A percentile compares a stretch with the other conserved stretches of the same genome.
These are phyloP conservation scores for Conticribra weissflogii DNA, from an alignment of 108 stramenopile species.

Conservation along the genomic window DNA sequence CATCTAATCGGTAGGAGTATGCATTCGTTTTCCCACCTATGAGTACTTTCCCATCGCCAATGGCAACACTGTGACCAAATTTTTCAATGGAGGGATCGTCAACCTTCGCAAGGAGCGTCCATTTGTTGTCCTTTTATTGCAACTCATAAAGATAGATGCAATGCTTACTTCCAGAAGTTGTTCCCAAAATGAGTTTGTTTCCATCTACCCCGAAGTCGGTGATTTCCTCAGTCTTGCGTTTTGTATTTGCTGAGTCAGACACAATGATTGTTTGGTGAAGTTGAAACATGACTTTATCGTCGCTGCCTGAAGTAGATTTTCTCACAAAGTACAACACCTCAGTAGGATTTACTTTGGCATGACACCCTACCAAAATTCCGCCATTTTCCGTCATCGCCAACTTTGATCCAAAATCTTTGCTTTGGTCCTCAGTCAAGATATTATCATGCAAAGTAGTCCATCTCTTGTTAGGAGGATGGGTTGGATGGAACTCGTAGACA, in stretches of 20 bases:
- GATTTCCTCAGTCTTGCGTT: slow-evolving; percentile 17
- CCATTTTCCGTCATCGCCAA: slow-evolving; percentile 34
- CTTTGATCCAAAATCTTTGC: slow-evolving; percentile 34
- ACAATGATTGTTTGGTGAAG: slow-evolving; percentile 36
- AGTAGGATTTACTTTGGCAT: slow-evolving; percentile 39
- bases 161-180: slow-evolving; percentile 19
- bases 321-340: slow-evolving; percentile 28
- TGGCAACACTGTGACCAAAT: slow-evolving; percentile 31
- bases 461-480: slow-evolving; percentile 8
- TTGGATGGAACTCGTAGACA: slow-evolving; percentile 31
- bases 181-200: slow-evolving; percentile 37
- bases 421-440: slow-evolving; percentile 33
- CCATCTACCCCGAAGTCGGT: slow-evolving; percentile 26
- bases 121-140: slow-evolving; percentile 19
- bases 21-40: slow-evolving; percentile 28
- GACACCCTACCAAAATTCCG: slow-evolving; percentile 38
- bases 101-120: slow-evolving; percentile 34
- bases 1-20: slow-evolving; percentile 29
- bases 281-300: slow-evolving; percentile 20
- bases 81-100: slow-evolving; percentile 16
- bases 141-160: slow-evolving; percentile 39
- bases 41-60: slow-evolving; percentile 21
- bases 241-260: slow-evolving; percentile 10
- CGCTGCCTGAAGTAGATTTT: slow-evolving; percentile 4
- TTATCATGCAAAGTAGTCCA: slow-evolving; percentile 34